Conservation (phyloP, 495 filamentous ascomycete genomes). For the Lentithecium fluviatile region DNA sequence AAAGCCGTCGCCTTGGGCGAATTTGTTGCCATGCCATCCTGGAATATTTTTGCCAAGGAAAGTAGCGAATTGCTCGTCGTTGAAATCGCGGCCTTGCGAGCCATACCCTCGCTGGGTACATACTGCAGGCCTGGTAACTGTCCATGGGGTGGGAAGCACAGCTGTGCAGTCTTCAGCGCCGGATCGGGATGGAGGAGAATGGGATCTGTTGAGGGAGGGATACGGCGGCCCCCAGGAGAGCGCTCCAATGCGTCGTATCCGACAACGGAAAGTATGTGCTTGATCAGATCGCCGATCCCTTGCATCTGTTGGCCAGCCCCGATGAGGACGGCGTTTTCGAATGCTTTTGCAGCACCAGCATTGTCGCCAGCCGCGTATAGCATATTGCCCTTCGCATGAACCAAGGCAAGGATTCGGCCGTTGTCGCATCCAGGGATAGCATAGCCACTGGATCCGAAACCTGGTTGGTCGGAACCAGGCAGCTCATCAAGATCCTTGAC, state of each 20-base stretch:
- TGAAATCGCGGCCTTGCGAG: slow-evolving; percentile 78
- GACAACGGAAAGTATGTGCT: slow-evolving; percentile 74
- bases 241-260: slow-evolving; percentile 41
- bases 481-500: slow-evolving; percentile 36
- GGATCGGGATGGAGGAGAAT: slow-evolving; percentile 79
- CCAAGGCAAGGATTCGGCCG: slow-evolving; percentile 83
- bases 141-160: slow-evolving; percentile 77
- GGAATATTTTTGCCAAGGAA: slow-evolving; percentile 95
- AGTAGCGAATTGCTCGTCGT: slow-evolving; percentile 95
- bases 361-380: slow-evolving; percentile 89
- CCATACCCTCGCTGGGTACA: slow-evolving; percentile 64
- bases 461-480: slow-evolving; percentile 47
- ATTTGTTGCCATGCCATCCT: slow-evolving; percentile 90
- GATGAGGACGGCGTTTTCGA: slow-evolving; percentile 92
- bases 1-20: slow-evolving; percentile 59
- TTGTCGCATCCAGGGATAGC: slow-evolving; percentile 85
- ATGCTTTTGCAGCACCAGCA: slow-evolving; percentile 77
- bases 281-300: slow-evolving; percentile 78
- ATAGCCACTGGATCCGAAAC: slow-evolving; percentile 82
- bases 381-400: slow-evolving; percentile 98
- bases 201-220: slow-evolving; percentile 51
- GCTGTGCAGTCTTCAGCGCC: slow-evolving; percentile 77
- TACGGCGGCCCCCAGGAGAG: slow-evolving; percentile 26
- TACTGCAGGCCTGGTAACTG: slow-evolving; percentile 80
- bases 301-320: slow-evolving; percentile 69